Conservation (phyloP, 75 land plant genomes). For the Picea sitchensis region DNA sequence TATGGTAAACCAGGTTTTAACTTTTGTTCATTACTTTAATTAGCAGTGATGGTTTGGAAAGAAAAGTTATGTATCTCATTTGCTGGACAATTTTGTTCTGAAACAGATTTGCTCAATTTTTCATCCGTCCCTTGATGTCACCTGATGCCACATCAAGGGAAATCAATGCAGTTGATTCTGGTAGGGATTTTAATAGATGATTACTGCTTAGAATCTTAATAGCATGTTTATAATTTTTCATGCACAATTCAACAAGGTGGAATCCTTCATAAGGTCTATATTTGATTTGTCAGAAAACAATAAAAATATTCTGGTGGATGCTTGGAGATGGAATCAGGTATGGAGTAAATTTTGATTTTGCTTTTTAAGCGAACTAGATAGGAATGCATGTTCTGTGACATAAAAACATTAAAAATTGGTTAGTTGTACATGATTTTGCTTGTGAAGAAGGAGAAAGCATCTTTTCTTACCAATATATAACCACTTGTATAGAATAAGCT, state of each 20-base stretch:
- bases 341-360: background rate
- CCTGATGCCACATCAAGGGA: conserved; percentile 95
- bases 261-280: background rate
- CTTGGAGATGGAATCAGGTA: conserved; percentile 93
- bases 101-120: conserved; percentile 93
- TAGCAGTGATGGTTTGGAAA: background rate
- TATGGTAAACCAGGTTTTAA: background rate
- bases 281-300: conserved; percentile 62
- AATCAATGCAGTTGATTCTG: conserved; percentile 99
- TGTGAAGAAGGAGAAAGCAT: background rate
- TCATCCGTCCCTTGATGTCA: conserved; percentile 89
- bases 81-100: background rate
- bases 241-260: background rate
- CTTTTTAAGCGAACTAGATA: background rate
- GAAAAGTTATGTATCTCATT: background rate
- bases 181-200: conserved; percentile 18
- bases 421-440: background rate
- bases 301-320: conserved; percentile 84
- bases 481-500: too few species aligned
- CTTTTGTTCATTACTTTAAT: conserved; percentile 5
- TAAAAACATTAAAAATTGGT: background rate
- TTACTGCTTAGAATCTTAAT: background rate
- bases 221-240: background rate
- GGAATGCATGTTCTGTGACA: too few species aligned
- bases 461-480: too few species aligned